A percentile compares a stretch with the other conserved stretches of the same genome.
phyloP scores from a whole-genome alignment of 2,329 filamentous ascomycete genomes.

The Achaetomium macrosporum region DNA sequence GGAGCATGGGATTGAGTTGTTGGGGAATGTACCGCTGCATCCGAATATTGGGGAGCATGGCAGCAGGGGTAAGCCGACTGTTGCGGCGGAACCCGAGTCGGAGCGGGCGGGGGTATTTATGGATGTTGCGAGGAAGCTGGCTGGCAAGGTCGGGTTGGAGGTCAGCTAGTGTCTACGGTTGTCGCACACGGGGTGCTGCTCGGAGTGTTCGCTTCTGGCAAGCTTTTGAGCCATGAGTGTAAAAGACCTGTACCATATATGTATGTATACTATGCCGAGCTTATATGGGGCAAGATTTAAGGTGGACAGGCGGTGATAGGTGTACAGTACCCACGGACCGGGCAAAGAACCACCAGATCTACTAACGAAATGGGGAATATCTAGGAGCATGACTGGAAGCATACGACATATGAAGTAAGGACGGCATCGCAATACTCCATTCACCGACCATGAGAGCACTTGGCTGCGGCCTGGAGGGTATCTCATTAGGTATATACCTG shows the following conservation, averaged over 20 bases:
- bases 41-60: slow-evolving; percentile 81
- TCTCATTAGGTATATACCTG: slow-evolving; percentile 8
- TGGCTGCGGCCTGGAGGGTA: neutral
- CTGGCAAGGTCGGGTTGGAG: slow-evolving; percentile 38
- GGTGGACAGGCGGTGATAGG: neutral
- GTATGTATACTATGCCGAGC: neutral
- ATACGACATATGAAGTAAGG: no score
- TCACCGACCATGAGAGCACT: neutral
- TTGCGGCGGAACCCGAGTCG: slow-evolving; percentile 78
- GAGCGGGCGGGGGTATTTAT: slow-evolving; percentile 66
- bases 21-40: slow-evolving; percentile 87
- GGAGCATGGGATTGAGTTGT: slow-evolving; percentile 67
- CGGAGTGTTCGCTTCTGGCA: no score
- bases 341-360: no score
- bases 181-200: no score
- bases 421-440: neutral
- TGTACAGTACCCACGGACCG: no score
- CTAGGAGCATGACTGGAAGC: no score
- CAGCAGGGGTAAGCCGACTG: slow-evolving; percentile 80
- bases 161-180: neutral
- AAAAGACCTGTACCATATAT: neutral
- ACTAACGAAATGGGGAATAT: no score
- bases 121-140: slow-evolving; percentile 57
- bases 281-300: no score
- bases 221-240: neutral